Evolutionary conservation across 768 basidiomycete species (phyloP), one percentile per base, ranked within the genome.

Genomic region (Amanita exitialis): DNA sequence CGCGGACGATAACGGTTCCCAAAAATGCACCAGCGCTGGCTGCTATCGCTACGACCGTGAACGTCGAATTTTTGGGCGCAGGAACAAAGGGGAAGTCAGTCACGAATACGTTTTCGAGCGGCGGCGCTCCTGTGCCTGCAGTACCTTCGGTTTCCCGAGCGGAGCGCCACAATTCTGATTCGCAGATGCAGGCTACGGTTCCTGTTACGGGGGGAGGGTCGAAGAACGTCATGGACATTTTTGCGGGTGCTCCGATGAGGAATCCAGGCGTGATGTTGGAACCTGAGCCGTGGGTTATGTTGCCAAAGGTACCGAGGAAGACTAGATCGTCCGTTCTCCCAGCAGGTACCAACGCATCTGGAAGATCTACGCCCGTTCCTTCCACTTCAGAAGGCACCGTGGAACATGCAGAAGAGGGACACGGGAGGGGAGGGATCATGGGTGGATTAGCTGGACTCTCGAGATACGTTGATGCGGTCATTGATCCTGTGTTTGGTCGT

Each of bases 1-100:
- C 72, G 12, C 75, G 79, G 23, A 65, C 78, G 5, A 52, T 46
- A 16, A 38, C 46, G 35, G 83, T 81, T 20, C 89, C 86, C 2
- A 98, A 98, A 63, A 75, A 86, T 23, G 79, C 80, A 0, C 86
- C 94, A 2, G 90, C 89, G 9, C 77, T 92, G 27, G 83, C 86
- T 9, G 90, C 96, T 8, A 90, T 89, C 18, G 74, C 88, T 2
- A 94, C 89, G 44, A 93, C 91, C 1, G 94, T 98, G 58, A 96
- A 93, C 53, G 95, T 99, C 51, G 94, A 96, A 70, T 98, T 97
- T 66, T 88, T 83, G 3, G 85, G 88, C 3, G 68, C 78, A 1
- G 86, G 67, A 43, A 66, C 68, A 1, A 41, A 41, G 41, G 69
- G 70, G 25, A 59, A 71, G 49, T 65, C 67, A 0, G 69, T 71